Conservation (phyloP, 805 yeast species). For the Nakazawaea ernobii region DNA sequence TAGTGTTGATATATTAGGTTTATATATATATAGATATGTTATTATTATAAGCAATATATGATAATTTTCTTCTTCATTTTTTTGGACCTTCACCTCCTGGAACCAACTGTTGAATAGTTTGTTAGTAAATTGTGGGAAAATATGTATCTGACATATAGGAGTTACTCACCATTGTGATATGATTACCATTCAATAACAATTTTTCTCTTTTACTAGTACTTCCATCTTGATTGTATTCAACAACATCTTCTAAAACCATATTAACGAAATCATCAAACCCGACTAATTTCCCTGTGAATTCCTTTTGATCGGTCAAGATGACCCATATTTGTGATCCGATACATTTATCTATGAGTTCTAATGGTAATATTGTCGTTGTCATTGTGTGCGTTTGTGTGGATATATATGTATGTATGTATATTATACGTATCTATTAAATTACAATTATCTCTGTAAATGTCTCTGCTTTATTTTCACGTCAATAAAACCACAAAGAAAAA, state of each 20-base stretch:
- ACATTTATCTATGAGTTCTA: constrained; percentile 84
- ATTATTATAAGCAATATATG: no score
- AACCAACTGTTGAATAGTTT: constrained; percentile 19
- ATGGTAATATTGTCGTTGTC: constrained; percentile 42
- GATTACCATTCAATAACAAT: constrained; percentile 68
- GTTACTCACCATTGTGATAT: constrained; percentile 56
- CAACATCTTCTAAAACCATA: constrained; percentile 79
- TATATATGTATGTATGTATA: constrained; percentile 2
- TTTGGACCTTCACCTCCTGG: constrained; percentile 42
- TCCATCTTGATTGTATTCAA: constrained; percentile 48
- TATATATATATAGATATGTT: no score
- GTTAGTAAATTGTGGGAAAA: background rate
- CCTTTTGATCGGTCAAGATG: constrained; percentile 56
- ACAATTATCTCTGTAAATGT: background rate
- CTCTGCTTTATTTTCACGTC: background rate
- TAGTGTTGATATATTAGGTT: background rate
- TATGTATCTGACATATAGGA: background rate
- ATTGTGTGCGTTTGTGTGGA: background rate
- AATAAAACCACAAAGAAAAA: background rate
- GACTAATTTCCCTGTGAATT: constrained; percentile 80
- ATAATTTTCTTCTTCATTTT: background rate
- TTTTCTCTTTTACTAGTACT: constrained; percentile 42
- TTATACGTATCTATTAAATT: background rate
- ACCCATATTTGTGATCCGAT: constrained; percentile 78
- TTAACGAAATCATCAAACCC: constrained; percentile 97